Percentiles rank a stretch among this genome's conserved stretches.
Conservation (phyloP, 225 moss, liverwort and hornwort species). For the Neckera pumila region DNA sequence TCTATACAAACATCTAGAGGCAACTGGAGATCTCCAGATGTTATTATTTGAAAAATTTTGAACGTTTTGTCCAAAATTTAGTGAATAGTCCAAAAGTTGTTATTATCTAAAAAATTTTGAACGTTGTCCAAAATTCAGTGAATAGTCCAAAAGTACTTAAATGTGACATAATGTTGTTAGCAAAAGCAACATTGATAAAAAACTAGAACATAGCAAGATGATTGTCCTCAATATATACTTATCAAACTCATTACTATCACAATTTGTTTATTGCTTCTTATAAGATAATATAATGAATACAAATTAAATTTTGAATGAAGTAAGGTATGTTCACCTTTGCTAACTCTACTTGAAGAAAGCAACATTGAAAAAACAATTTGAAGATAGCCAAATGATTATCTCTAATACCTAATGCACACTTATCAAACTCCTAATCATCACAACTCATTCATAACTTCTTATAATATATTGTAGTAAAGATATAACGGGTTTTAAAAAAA, state of each 20-base stretch:
- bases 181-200: background rate
- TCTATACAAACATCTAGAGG: too few relatives aligned
- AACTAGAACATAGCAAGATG: background rate
- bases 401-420: fast-evolving
- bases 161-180: too few relatives aligned
- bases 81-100: too few relatives aligned
- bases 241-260: background rate
- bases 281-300: fast-evolving
- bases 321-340: background rate
- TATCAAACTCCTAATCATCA: background rate
- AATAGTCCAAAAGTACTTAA: too few relatives aligned
- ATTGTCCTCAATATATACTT: background rate
- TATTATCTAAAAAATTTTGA: too few relatives aligned
- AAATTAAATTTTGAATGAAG: fast-evolving
- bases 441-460: too few relatives aligned
- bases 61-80: too few relatives aligned
- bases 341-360: background rate
- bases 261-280: background rate
- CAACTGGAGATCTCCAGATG: too few relatives aligned
- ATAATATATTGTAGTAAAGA: fast-evolving
- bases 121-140: too few relatives aligned
- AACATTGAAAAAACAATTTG: background rate
- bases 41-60: too few relatives aligned
- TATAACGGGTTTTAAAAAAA: background rate
- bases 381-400: background rate